Conservation (phyloP, 2,329 filamentous ascomycete genomes). For the Epichloe gansuensis region DNA sequence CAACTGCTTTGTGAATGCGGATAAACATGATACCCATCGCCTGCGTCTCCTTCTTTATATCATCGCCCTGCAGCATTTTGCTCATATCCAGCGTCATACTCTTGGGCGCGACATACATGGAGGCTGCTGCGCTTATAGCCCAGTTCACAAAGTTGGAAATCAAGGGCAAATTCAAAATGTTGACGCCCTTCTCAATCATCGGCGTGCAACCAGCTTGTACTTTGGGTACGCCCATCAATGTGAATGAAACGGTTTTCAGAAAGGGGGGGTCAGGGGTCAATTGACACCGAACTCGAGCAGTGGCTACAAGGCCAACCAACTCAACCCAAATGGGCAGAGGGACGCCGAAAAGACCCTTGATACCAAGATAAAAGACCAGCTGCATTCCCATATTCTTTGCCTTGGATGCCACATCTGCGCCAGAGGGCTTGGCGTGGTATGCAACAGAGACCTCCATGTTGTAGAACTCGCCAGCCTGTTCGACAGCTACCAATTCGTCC, state of each 20-base stretch:
- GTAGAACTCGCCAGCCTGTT: constrained; percentile 85
- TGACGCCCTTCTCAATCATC: constrained; percentile 82
- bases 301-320: constrained; percentile 80
- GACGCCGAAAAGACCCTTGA: constrained; percentile 79
- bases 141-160: constrained; percentile 97
- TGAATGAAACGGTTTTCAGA: constrained; percentile 82
- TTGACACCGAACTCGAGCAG: constrained; percentile 67
- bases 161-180: constrained; percentile 79
- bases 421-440: constrained; percentile 73
- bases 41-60: constrained; percentile 77
- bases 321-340: constrained; percentile 83
- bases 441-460: constrained; percentile 85
- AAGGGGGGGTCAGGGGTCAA: constrained; percentile 96
- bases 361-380: constrained; percentile 81
- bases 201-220: constrained; percentile 82
- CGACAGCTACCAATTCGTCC: constrained; percentile 75
- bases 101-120: constrained; percentile 90
- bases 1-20: constrained; percentile 75
- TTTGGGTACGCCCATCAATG: constrained; percentile 85
- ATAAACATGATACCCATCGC: constrained; percentile 87
- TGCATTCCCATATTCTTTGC: constrained; percentile 97
- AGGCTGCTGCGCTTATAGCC: constrained; percentile 74
- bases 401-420: constrained; percentile 59
- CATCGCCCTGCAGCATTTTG: constrained; percentile 82
- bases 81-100: constrained; percentile 84